Conservation (phyloP, 164 flowering plant species). For the Berberis vulgaris region DNA sequence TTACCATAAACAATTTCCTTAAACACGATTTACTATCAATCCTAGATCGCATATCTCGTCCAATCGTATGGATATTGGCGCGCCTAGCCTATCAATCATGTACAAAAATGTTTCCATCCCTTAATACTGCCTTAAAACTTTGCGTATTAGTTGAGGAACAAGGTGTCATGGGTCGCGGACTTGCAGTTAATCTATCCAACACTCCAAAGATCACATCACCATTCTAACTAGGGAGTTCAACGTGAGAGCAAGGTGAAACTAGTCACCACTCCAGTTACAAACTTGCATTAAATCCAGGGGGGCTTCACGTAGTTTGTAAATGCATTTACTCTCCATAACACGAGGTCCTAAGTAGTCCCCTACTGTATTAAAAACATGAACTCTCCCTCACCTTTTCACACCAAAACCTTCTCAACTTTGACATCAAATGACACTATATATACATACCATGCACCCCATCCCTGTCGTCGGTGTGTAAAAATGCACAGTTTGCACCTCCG, state of each 20-base stretch:
- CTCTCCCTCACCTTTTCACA: slow-evolving; percentile 3
- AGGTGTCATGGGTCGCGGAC: no score
- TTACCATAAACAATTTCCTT: no score
- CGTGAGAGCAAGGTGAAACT: no score
- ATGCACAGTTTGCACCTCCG: slow-evolving; percentile 1
- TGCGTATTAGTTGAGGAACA: no score
- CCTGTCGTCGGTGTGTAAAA: not conserved
- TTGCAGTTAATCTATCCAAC: not conserved
- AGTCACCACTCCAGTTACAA: not conserved
- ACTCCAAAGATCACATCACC: not conserved
- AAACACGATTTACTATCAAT: no score
- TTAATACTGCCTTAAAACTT: no score
- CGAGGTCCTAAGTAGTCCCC: slow-evolving; percentile 7
- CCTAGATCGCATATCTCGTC: no score
- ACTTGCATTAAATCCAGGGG: slow-evolving; percentile 3
- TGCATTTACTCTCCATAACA: slow-evolving; percentile 13
- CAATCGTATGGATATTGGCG: no score
- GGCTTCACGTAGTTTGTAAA: slow-evolving; percentile 9
- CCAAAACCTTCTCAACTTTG: not conserved
- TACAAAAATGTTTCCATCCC: no score
- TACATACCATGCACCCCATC: not conserved
- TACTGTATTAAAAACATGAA: slow-evolving; percentile 38
- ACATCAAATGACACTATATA: not conserved
- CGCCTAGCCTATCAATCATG: no score
- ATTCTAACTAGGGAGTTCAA: not conserved